Conservation (phyloP, 2,329 filamentous ascomycete species). For the Trichoderma cornu-damae region DNA sequence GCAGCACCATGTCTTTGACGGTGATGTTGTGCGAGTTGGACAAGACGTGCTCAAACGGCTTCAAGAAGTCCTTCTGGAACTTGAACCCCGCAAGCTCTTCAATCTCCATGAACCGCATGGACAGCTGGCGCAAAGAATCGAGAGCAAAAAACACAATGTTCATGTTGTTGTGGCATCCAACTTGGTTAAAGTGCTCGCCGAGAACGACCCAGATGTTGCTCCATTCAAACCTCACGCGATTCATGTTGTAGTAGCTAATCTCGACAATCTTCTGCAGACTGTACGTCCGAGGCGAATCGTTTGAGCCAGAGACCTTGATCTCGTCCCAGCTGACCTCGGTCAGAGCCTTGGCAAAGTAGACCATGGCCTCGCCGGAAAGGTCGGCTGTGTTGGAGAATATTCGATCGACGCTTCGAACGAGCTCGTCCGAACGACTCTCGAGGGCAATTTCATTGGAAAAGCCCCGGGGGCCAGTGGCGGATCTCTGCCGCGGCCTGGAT, state of each 20-base stretch:
- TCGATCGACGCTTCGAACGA: conserved; percentile 85
- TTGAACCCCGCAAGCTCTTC: conserved; percentile 98
- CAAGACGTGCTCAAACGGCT: conserved; percentile 97
- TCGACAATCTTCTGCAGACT: conserved; percentile 97
- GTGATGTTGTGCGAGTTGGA: conserved; percentile 84
- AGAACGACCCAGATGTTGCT: conserved; percentile 95
- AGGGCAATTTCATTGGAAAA: conserved; percentile 77
- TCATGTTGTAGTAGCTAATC: conserved; percentile 99
- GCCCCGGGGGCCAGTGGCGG: conserved; percentile 57
- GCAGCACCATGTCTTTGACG: conserved; percentile 95
- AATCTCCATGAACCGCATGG: conserved; percentile 98
- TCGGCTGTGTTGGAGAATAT: conserved; percentile 97
- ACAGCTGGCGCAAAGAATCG: conserved; percentile 89
- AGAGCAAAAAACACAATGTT: conserved; percentile 96
- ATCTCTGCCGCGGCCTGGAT: conserved; percentile 42
- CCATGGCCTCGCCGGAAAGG: conserved; percentile 87
- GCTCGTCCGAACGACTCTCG: conserved; percentile 87
- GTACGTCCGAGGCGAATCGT: conserved; percentile 92
- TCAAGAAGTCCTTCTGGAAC: conserved; percentile 98
- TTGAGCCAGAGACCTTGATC: conserved; percentile 93
- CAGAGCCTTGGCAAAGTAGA: conserved; percentile 86
- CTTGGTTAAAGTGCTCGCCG: conserved; percentile 97
- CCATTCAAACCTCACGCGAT: conserved; percentile 96
- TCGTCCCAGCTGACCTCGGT: conserved; percentile 99
- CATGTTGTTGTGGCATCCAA: conserved; percentile 94